Conservation (phyloP, 2,329 filamentous ascomycete genomes). For the Verticillium zaregamsianum region DNA sequence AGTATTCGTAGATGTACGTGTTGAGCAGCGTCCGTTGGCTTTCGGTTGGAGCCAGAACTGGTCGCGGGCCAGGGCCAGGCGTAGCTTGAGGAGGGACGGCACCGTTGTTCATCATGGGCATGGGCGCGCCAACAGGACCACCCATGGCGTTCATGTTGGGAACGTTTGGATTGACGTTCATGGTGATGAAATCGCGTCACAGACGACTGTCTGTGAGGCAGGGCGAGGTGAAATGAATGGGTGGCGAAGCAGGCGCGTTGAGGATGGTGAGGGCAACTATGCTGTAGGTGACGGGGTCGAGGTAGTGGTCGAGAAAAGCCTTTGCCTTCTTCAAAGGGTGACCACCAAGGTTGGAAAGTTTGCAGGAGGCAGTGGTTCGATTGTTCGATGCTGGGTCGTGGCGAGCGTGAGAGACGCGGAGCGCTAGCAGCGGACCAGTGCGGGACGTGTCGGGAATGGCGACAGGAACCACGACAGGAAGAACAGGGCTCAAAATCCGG, state of each 20-base stretch:
- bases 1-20: constrained; percentile 90
- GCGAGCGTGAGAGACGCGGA: constrained; percentile 18
- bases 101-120: constrained; percentile 65
- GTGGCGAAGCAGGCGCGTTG: constrained; percentile 2
- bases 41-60: constrained; percentile 22
- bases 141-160: constrained; percentile 66
- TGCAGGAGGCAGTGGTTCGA: constrained; percentile 14
- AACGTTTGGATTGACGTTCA: constrained; percentile 57
- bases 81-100: constrained; percentile 26
- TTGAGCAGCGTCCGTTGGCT: constrained; percentile 60
- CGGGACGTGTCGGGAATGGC: constrained; percentile 3
- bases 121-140: constrained; percentile 58
- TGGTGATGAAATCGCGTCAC: constrained; percentile 22
- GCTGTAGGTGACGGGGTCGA: neutral
- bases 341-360: constrained; percentile 6
- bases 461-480: neutral
- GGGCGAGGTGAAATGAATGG: constrained; percentile 15
- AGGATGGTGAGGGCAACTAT: neutral
- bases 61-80: constrained; percentile 9
- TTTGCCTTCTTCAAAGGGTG: neutral
- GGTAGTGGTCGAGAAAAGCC: neutral
- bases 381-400: constrained; percentile 19
- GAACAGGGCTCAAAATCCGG: constrained; percentile 3
- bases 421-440: constrained; percentile 9
- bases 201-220: constrained; percentile 33